Conservation (phyloP, 192 early-diverging fungal species). For the Coemansia furcata region DNA sequence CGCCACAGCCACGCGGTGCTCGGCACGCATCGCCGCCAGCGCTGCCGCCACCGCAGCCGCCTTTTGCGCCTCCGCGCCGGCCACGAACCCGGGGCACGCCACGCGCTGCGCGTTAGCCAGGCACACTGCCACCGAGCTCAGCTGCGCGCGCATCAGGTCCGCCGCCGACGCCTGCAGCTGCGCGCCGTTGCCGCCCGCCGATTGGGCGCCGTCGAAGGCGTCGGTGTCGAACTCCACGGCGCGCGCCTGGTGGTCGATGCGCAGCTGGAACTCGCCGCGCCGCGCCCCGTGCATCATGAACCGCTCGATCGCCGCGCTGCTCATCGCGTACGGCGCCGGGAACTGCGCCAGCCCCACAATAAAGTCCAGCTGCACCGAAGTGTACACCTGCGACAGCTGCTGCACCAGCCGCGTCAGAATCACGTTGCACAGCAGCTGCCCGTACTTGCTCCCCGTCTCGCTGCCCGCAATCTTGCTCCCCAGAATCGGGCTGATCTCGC, state of each 20-base stretch:
- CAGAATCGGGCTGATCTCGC: constrained; percentile 92
- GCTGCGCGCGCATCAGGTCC: constrained; percentile 91
- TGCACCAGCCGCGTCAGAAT: constrained; percentile 97
- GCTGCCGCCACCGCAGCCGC: constrained; percentile 69
- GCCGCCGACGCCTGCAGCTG: constrained; percentile 81
- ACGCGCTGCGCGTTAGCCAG: constrained; percentile 82
- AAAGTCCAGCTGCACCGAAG: constrained; percentile 93
- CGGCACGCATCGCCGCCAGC: constrained; percentile 70
- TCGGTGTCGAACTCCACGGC: constrained; percentile 93
- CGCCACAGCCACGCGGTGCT: constrained; percentile 72
- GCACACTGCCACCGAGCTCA: constrained; percentile 80
- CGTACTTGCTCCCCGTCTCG: constrained; percentile 82
- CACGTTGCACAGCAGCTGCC: constrained; percentile 91
- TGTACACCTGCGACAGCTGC: constrained; percentile 98
- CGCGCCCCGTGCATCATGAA: constrained; percentile 98
- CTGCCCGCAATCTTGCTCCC: constrained; percentile 62
- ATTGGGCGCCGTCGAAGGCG: constrained; percentile 75
- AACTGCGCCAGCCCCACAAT: constrained; percentile 86
- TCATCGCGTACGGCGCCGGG: constrained; percentile 81
- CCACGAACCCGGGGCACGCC: constrained; percentile 73
- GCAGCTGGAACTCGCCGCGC: constrained; percentile 92
- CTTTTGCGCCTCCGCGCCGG: constrained; percentile 66
- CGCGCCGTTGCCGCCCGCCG: constrained; percentile 76
- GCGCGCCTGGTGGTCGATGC: constrained; percentile 89
- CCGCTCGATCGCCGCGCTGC: constrained; percentile 87